These are phyloP conservation scores for Aspergillus hortae DNA, from an alignment of 2,329 filamentous ascomycete species.

Conservation along the genomic window DNA sequence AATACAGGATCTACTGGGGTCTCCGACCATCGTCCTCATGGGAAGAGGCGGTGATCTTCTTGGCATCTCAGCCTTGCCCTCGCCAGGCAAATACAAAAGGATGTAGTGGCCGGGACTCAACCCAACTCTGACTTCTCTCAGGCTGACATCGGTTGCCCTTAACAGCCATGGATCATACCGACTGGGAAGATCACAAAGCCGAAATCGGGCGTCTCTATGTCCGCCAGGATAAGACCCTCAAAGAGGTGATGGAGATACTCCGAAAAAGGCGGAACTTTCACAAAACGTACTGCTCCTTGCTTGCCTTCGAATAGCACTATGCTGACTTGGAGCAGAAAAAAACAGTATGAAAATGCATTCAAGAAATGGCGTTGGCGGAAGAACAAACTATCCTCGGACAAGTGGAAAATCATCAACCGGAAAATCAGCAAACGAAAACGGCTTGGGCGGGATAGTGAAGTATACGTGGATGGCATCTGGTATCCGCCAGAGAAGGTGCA, in stretches of 20 bases:
- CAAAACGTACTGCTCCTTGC: not conserved
- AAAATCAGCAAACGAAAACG: not conserved
- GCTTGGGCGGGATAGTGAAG: not conserved
- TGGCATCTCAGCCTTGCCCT: too few relatives aligned
- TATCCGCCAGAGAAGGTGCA: not conserved
- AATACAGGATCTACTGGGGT: too few relatives aligned
- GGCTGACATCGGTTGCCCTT: too few relatives aligned
- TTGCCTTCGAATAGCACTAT: not conserved
- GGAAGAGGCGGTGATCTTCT: too few relatives aligned
- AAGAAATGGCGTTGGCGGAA: slow-evolving; percentile 2
- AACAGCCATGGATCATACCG: not conserved
- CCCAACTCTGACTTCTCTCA: too few relatives aligned
- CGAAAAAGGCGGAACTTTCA: not conserved
- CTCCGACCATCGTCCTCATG: too few relatives aligned
- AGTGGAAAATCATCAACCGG: slow-evolving; percentile 1
- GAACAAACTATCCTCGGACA: not conserved
- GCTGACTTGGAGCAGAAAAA: not conserved
- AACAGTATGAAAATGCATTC: not conserved
- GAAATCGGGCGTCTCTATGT: slow-evolving; percentile 4
- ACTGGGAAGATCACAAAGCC: not conserved
- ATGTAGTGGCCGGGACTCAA: too few relatives aligned
- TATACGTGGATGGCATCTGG: not conserved
- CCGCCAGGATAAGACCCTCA: not conserved
- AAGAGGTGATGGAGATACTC: not conserved
- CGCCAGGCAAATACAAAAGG: too few relatives aligned